Base-by-base conservation (phyloP, 1,284 basidiomycete species). In the Vanrija sp. region DNA sequence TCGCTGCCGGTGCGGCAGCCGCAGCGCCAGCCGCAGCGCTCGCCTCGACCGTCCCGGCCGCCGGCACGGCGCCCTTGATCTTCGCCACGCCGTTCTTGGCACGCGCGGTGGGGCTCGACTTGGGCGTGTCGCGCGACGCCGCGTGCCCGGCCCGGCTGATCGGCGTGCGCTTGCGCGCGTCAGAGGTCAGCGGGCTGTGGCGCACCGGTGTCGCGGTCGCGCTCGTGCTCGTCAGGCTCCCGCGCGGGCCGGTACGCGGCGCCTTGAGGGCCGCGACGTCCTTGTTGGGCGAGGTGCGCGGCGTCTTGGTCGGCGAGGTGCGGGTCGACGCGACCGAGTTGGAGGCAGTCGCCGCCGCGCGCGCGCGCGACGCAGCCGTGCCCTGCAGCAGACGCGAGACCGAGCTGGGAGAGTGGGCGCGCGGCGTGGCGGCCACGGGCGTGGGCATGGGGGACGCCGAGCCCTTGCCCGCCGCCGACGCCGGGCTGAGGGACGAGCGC, bases 331-430 rank as follows among this genome's bases (percentile, higher is more conserved):
- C 46, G 34, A 34, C 34, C 1, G 34, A 28, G 28, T 28, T 28
- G 28, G 28, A 34, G 15, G 46, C 46, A 0, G 46, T 51, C 1
- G 55, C 58, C 0, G 58, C 58, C 0, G 54, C 58, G 5, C 59
- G 55, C 12, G 59, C 59, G 14, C 59, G 59, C 28, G 48, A 51
- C 16, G 55, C 49, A 1, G 59, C 59, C 0, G 59, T 61, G 16
- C 59, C 59, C 55, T 57, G 59, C 46, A 61, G 38, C 15, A 61
- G 52, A 8, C 59, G 49, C 7, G 52, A 54, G 14, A 44, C n/a
- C 7, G 16, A 18, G 34, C 34, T 51, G 8, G 48, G 43, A 15
- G 54, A 4, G 44, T 43, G 14, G 49, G 46, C 38, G 52, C 28
- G 9, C 46, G 42, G 12, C 54, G 43, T 19, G n/a, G 54, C 23